phyloP scores from a whole-genome alignment of 2,329 filamentous ascomycete genomes.

The Fusarium devonianum region DNA sequence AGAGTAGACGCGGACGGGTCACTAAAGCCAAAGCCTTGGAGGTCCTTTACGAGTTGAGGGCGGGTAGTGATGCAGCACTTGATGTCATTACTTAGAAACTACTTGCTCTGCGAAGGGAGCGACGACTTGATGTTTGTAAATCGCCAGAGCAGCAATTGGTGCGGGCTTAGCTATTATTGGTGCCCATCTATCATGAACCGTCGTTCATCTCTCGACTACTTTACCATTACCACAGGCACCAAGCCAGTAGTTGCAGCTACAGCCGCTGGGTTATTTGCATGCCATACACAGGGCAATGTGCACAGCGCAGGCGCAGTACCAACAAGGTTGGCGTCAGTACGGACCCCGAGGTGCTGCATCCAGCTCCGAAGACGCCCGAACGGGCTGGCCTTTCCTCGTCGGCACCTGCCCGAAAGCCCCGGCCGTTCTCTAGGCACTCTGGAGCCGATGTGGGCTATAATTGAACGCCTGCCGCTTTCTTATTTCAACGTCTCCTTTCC shows the following conservation, averaged over 20 bases:
- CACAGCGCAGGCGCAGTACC: not conserved
- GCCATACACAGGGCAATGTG: constrained; percentile 9
- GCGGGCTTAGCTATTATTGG: constrained; percentile 6
- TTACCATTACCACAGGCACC: constrained; percentile 1
- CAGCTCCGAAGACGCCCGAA: constrained; percentile 36
- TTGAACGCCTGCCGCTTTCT: constrained; percentile 28
- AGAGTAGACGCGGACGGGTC: not conserved
- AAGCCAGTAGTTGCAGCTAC: constrained; percentile 24
- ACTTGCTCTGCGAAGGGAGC: not conserved
- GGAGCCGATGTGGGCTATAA: constrained; percentile 27
- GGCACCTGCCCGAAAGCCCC: constrained; percentile 18
- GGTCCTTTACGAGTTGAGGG: not conserved
- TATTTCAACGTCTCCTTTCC: constrained; percentile 6
- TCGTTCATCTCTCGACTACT: constrained; percentile 4
- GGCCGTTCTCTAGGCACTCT: constrained; percentile 20
- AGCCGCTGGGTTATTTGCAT: not conserved
- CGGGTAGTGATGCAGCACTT: constrained; percentile 3
- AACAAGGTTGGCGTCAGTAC: constrained; percentile 3
- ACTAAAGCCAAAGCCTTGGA: not conserved
- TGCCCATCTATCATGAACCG: not conserved
- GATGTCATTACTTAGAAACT: constrained; percentile 7
- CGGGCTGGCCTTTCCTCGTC: constrained; percentile 4
- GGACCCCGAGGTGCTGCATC: constrained; percentile 3
- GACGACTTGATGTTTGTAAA: not conserved
- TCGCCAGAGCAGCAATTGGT: not conserved